Conservation (phyloP, 2,329 filamentous ascomycete species). For the Penicillium sp. region DNA sequence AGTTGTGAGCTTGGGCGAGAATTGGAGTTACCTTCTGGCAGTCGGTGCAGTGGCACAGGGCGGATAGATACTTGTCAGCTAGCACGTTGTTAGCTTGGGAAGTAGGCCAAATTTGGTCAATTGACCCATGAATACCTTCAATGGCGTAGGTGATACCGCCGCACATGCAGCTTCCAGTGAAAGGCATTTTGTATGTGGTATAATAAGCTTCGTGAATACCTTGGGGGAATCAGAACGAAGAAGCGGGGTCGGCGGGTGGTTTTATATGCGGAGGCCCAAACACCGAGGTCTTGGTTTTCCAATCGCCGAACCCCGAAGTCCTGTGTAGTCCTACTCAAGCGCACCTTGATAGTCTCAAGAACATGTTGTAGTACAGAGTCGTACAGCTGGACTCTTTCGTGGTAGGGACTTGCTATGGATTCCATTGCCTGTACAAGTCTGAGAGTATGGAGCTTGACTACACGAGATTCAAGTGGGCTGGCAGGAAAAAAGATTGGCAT, state of each 20-base stretch:
- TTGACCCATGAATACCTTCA: slow-evolving; percentile 20
- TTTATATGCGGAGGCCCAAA: slow-evolving; percentile 5
- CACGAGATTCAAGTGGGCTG: not conserved
- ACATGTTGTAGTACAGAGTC: not conserved
- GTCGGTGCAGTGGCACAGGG: slow-evolving; percentile 55
- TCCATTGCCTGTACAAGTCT: not conserved
- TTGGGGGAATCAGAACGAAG: slow-evolving; percentile 21
- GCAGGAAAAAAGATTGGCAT: slow-evolving; percentile 5
- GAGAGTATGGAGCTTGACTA: not conserved
- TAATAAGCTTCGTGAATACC: slow-evolving; percentile 15
- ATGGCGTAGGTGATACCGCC: slow-evolving; percentile 32
- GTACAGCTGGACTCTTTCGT: not conserved
- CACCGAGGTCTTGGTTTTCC: not conserved
- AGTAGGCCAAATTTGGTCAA: not conserved
- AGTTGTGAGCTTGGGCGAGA: not conserved
- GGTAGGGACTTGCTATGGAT: not conserved
- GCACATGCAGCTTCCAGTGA: slow-evolving; percentile 38
- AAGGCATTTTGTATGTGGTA: slow-evolving; percentile 23
- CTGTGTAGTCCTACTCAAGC: not conserved
- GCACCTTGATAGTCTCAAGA: not conserved
- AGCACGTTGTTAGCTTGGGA: not conserved
- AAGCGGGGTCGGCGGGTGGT: not conserved
- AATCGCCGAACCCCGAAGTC: slow-evolving; percentile 10
- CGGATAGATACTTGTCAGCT: slow-evolving; percentile 46
- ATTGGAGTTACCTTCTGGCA: slow-evolving; percentile 51